These are phyloP conservation scores for Coniosporium apollinis DNA, from an alignment of 495 filamentous ascomycete genomes.

Conservation along the genomic window DNA sequence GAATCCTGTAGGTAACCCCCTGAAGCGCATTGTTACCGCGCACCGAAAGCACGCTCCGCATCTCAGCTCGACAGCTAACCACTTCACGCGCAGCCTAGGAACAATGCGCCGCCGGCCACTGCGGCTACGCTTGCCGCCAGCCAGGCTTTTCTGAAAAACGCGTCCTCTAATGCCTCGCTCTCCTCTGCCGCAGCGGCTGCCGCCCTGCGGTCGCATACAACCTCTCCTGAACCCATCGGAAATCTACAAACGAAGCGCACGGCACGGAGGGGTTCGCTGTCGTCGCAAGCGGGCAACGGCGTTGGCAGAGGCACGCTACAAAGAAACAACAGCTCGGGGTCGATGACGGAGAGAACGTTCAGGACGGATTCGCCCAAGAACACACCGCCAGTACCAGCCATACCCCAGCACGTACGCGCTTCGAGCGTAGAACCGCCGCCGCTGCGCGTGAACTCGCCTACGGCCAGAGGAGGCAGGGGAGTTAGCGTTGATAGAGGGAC, in stretches of 20 bases:
- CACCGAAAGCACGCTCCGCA: neutral
- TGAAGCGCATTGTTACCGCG: slow-evolving; percentile 2
- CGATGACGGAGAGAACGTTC: slow-evolving; percentile 78
- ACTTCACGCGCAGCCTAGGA: slow-evolving; percentile 36
- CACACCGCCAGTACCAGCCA: slow-evolving; percentile 56
- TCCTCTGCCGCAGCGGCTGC: slow-evolving; percentile 75
- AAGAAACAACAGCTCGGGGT: slow-evolving; percentile 51
- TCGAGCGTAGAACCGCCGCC: slow-evolving; percentile 36
- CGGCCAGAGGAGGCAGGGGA: slow-evolving; percentile 27
- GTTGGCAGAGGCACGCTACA: slow-evolving; percentile 33
- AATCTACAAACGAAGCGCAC: slow-evolving; percentile 80
- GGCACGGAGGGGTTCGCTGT: slow-evolving; percentile 47
- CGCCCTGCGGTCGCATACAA: slow-evolving; percentile 58
- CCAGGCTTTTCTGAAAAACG: slow-evolving; percentile 58
- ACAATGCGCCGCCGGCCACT: slow-evolving; percentile 46
- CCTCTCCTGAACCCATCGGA: slow-evolving; percentile 58
- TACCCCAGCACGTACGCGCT: slow-evolving; percentile 41
- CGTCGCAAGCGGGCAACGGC: slow-evolving; percentile 40
- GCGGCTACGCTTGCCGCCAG: slow-evolving; percentile 60
- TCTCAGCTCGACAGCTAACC: slow-evolving; percentile 14
- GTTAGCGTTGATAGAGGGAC: slow-evolving; percentile 30
- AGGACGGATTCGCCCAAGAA: slow-evolving; percentile 48
- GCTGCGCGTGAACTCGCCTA: slow-evolving; percentile 31
- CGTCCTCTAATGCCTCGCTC: slow-evolving; percentile 44
- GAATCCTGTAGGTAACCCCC: slow-evolving; percentile 14